These are phyloP conservation scores for Tylopilus rubrobrunneus DNA, from an alignment of 768 basidiomycete genomes.

Conservation along the genomic window DNA sequence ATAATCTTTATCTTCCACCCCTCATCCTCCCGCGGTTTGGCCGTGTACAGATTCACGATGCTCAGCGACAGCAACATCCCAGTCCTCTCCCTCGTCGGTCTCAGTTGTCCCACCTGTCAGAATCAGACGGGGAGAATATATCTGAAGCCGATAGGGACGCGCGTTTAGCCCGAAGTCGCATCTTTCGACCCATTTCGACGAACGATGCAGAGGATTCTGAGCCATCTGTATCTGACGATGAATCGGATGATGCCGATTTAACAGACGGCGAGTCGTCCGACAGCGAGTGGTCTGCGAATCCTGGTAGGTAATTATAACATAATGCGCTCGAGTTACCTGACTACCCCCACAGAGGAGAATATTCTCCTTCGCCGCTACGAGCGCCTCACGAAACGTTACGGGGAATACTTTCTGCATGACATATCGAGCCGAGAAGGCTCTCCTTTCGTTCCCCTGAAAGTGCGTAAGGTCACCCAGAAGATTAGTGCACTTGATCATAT, in stretches of 20 bases:
- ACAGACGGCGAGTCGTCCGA: slow-evolving; percentile 44
- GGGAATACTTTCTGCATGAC: slow-evolving; percentile 28
- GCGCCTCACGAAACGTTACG: slow-evolving; percentile 47
- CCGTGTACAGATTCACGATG: background rate
- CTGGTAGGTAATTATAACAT: slow-evolving; percentile 10
- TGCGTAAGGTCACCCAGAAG: slow-evolving; percentile 21
- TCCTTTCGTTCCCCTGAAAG: slow-evolving; percentile 45
- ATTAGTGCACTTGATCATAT: background rate
- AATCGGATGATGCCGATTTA: slow-evolving; percentile 73
- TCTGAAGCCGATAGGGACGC: slow-evolving; percentile 70
- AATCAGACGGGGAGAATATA: slow-evolving; percentile 61
- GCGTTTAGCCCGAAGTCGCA: slow-evolving; percentile 64
- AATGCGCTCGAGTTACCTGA: slow-evolving; percentile 10
- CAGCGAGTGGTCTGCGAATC: slow-evolving; percentile 42
- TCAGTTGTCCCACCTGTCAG: slow-evolving; percentile 38
- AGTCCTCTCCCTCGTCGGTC: slow-evolving; percentile 19
- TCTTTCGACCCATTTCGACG: slow-evolving; percentile 33
- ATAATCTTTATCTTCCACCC: slow-evolving; percentile 49
- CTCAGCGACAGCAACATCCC: slow-evolving; percentile 7
- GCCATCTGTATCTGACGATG: slow-evolving; percentile 60
- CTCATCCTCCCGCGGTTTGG: slow-evolving; percentile 29
- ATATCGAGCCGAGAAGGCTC: slow-evolving; percentile 45
- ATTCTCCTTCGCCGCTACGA: slow-evolving; percentile 44
- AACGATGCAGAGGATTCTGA: slow-evolving; percentile 39
- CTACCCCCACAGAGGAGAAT: slow-evolving; percentile 14